Evolutionary conservation across 75 land plant genomes (phyloP).

Genomic region (Adiantum capillusveneris): DNA sequence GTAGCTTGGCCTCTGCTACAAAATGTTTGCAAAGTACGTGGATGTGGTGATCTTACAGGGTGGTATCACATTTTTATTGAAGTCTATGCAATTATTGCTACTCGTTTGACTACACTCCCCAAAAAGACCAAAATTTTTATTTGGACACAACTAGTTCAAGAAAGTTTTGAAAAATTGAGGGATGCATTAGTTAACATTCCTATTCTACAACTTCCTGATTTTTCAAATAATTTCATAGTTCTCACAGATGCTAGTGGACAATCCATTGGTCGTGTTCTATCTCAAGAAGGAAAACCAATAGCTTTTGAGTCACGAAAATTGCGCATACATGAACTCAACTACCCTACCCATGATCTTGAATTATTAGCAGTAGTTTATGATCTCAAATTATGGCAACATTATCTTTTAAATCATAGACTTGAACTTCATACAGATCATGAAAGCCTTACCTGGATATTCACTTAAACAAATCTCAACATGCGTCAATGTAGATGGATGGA

Average conservation of each 20-base stretch:
- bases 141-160: not conserved
- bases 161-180: not conserved
- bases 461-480: conserved; percentile 2
- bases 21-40: not conserved
- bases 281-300: conserved; percentile 17
- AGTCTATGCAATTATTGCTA: not conserved
- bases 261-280: conserved; percentile 17
- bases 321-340: not conserved
- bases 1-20: not conserved
- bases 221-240: conserved; percentile 11
- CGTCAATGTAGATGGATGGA: conserved; percentile 15
- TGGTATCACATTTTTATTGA: not conserved
- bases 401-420: conserved; percentile 8
- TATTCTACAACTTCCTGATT: not conserved
- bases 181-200: not conserved
- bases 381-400: conserved; percentile 19
- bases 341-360: conserved; percentile 22
- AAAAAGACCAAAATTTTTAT: not conserved
- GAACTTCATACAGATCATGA: conserved; percentile 10
- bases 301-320: conserved; percentile 16
- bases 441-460: conserved; percentile 20
- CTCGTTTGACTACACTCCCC: not conserved
- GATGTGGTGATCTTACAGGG: not conserved
- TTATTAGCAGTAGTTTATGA: conserved; percentile 15
- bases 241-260: conserved; percentile 20